Evolutionary conservation across 192 early-diverging fungal genomes (phyloP).

Genomic region (Podila verticillata): DNA sequence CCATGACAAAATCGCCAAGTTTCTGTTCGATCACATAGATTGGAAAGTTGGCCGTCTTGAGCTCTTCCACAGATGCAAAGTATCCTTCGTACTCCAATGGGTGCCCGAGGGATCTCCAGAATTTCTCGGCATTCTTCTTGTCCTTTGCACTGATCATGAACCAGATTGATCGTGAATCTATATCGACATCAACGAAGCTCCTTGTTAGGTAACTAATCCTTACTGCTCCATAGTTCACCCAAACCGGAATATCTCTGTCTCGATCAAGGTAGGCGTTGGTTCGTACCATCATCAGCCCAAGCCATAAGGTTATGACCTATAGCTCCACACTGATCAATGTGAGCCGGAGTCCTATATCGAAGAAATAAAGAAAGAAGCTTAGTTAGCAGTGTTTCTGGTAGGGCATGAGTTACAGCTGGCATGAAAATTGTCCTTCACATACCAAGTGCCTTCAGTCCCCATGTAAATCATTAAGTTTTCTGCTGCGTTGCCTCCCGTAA

Average conservation of each 20-base stretch:
- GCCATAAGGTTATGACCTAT: constrained; percentile 49
- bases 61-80: constrained; percentile 33
- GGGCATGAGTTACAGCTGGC: neutral
- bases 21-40: constrained; percentile 41
- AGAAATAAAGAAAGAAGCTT: neutral
- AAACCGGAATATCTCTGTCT: no score
- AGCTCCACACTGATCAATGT: constrained; percentile 47
- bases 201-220: no score
- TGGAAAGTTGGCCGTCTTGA: constrained; percentile 22
- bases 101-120: constrained; percentile 27
- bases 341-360: constrained; percentile 34
- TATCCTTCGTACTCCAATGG: constrained; percentile 42
- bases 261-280: no score
- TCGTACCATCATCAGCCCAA: constrained; percentile 38
- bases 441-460: constrained; percentile 45
- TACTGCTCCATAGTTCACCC: no score
- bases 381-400: neutral
- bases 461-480: constrained; percentile 50
- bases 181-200: neutral
- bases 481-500: constrained; percentile 25
- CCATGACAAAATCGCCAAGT: constrained; percentile 45
- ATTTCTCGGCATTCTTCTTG: constrained; percentile 13
- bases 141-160: constrained; percentile 38
- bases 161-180: constrained; percentile 41
- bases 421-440: neutral